Evolutionary conservation across 345 rosid genomes (phyloP).

Genomic region (Euclidium syriacum): DNA sequence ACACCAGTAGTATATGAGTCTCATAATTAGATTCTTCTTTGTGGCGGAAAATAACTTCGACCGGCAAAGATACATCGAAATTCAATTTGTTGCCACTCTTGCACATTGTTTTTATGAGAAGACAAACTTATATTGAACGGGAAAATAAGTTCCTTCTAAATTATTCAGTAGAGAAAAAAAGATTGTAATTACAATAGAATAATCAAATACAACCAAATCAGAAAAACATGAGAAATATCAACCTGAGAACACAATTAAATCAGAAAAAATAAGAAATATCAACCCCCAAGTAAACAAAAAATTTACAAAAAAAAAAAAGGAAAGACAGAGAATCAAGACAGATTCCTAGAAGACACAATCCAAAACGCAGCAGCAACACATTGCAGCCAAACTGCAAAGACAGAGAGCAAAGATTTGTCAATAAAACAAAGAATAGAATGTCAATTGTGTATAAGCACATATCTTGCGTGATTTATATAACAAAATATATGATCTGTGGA

Average conservation of each 20-base stretch:
- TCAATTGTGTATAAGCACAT: background rate
- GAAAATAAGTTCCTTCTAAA: background rate
- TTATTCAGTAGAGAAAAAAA: background rate
- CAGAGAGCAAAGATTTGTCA: background rate
- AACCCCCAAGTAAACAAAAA: too few species aligned
- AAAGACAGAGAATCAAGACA: background rate
- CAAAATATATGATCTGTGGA: background rate
- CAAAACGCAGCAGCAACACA: constrained; percentile 23
- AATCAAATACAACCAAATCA: too few species aligned
- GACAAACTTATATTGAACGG: too few species aligned
- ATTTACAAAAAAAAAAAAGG: background rate
- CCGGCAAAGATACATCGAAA: too few species aligned
- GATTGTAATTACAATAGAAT: background rate
- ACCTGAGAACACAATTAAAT: too few species aligned
- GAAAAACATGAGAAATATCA: background rate
- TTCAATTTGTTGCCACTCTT: too few species aligned
- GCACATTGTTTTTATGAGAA: too few species aligned
- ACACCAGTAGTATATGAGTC: too few species aligned
- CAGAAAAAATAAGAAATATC: too few species aligned
- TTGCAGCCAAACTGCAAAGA: constrained; percentile 17
- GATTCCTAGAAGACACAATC: constrained; percentile 18
- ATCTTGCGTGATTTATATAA: too few species aligned
- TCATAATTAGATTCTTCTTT: background rate
- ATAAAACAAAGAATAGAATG: background rate
- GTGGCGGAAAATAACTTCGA: too few species aligned